Conservation (phyloP, 2,329 filamentous ascomycete species). For the Ceratocystis alfenasii region DNA sequence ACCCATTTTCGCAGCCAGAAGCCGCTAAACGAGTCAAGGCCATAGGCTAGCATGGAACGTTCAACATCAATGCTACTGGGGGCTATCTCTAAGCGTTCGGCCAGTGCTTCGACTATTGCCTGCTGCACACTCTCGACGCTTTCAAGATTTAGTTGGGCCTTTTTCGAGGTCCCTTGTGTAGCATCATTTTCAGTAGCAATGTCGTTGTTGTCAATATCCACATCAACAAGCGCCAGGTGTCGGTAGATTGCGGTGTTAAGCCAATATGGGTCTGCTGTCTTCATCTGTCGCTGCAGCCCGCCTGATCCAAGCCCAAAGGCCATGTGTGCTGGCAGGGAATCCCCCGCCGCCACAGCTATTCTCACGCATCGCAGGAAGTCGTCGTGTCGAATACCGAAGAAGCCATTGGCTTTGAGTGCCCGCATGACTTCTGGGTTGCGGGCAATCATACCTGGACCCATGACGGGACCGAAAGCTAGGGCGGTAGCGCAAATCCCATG, state of each 20-base stretch:
- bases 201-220: conserved; percentile 20
- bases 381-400: conserved; percentile 41
- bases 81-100: conserved; percentile 34
- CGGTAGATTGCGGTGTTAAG: conserved; percentile 38
- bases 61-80: conserved; percentile 35
- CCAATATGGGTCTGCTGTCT: conserved; percentile 44
- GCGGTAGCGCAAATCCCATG: conserved; percentile 35
- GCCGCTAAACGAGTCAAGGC: conserved; percentile 42
- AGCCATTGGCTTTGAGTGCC: conserved; percentile 40
- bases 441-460: conserved; percentile 44
- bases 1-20: conserved; percentile 44
- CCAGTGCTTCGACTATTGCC: conserved; percentile 26
- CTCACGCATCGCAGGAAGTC: conserved; percentile 39
- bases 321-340: conserved; percentile 35
- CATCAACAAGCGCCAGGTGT: conserved; percentile 38
- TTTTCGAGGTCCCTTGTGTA: conserved; percentile 22
- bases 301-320: conserved; percentile 44
- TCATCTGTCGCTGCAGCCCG: conserved; percentile 41
- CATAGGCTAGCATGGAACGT: conserved; percentile 35
- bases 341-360: conserved; percentile 34
- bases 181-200: conserved; percentile 18
- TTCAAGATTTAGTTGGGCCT: conserved; percentile 22
- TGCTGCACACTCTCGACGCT: conserved; percentile 30
- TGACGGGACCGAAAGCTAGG: conserved; percentile 43
- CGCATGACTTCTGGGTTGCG: conserved; percentile 38